Percentiles rank a stretch among this genome's conserved stretches.
Evolutionary conservation across 2,329 filamentous ascomycete species (phyloP).

Genomic region (Penicillium olsonii): DNA sequence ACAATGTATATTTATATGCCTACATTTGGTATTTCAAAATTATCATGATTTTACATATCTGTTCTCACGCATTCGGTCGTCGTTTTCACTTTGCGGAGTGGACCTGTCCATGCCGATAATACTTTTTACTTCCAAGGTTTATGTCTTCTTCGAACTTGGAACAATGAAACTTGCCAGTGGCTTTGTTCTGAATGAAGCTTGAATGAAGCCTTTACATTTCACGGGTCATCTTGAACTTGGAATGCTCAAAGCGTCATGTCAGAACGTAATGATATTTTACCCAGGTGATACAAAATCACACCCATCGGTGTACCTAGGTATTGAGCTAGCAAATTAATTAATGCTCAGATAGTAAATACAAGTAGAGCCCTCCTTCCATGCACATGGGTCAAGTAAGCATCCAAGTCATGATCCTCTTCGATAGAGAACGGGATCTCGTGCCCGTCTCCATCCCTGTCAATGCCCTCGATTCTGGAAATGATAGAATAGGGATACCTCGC

Average conservation of each 20-base stretch:
- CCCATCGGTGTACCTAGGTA: not conserved
- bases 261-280: no score
- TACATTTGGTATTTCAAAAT: not conserved
- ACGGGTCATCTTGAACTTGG: no score
- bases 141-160: no score
- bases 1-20: slow-evolving; percentile 20
- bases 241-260: no score
- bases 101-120: not conserved
- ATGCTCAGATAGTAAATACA: slow-evolving; percentile 40
- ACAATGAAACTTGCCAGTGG: no score
- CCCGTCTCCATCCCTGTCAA: slow-evolving; percentile 62
- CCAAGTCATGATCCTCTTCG: slow-evolving; percentile 70
- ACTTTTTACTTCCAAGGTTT: no score
- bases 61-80: not conserved
- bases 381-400: slow-evolving; percentile 69
- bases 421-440: slow-evolving; percentile 66
- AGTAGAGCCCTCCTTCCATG: slow-evolving; percentile 58
- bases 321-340: not conserved
- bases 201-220: no score
- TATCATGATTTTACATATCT: slow-evolving; percentile 1
- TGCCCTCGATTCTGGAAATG: slow-evolving; percentile 65
- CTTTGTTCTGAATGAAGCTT: no score
- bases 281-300: no score
- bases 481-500: slow-evolving; percentile 62
- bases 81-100: no score